Conservation (phyloP, 495 filamentous ascomycete species). For the Tuber aestivum region DNA sequence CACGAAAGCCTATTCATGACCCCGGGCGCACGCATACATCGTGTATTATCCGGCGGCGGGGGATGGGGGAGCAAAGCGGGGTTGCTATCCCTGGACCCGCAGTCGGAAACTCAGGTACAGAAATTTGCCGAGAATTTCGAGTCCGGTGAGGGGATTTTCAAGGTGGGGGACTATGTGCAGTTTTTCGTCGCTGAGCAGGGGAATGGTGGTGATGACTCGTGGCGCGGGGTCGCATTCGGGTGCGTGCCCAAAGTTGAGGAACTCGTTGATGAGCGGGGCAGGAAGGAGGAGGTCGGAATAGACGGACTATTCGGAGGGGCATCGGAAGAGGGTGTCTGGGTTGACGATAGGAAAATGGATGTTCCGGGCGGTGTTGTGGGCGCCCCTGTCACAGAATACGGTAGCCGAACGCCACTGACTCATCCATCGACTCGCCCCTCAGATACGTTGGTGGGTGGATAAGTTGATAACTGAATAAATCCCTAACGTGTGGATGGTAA, state of each 20-base stretch:
- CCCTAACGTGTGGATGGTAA: not conserved
- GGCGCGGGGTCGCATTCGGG: conserved; percentile 28
- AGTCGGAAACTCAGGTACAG: conserved; percentile 25
- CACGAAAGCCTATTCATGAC: conserved; percentile 20
- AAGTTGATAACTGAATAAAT: not conserved
- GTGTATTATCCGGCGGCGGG: conserved; percentile 63
- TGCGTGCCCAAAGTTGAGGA: conserved; percentile 33
- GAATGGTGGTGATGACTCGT: not conserved
- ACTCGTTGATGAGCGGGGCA: not conserved
- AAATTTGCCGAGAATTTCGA: conserved; percentile 34
- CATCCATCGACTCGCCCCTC: not conserved
- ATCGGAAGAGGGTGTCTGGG: conserved; percentile 33
- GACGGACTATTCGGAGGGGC: conserved; percentile 40
- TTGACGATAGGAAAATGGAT: conserved; percentile 33
- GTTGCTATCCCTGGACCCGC: conserved; percentile 61
- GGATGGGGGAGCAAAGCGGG: conserved; percentile 71
- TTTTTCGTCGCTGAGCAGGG: conserved; percentile 33
- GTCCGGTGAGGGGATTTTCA: conserved; percentile 26
- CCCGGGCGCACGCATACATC: conserved; percentile 45
- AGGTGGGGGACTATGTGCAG: conserved; percentile 34
- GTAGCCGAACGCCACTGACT: not conserved
- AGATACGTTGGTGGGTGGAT: not conserved
- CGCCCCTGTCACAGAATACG: not conserved
- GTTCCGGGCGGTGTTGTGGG: conserved; percentile 36
- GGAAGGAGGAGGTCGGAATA: conserved; percentile 16